phyloP scores from a whole-genome alignment of 179 eudicot genomes.

The Patellifolia procumbens region DNA sequence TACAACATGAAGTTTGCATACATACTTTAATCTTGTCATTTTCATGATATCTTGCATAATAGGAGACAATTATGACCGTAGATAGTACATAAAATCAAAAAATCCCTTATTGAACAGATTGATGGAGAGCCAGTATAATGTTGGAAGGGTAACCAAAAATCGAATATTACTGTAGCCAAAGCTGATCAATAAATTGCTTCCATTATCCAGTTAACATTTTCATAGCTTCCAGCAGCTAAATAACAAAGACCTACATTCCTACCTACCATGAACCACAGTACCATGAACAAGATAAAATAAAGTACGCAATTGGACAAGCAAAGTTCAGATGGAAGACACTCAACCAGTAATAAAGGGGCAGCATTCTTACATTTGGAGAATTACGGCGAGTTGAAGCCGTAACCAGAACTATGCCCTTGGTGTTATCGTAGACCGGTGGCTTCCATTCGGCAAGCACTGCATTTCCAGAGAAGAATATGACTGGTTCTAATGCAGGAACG shows the following conservation, averaged over 20 bases:
- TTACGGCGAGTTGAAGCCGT: slow-evolving; percentile 95
- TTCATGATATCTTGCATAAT: background rate
- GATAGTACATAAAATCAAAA: background rate
- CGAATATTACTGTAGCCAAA: background rate
- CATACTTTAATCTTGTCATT: background rate
- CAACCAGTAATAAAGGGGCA: slow-evolving; percentile 5
- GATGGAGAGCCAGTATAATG: background rate
- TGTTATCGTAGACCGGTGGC: slow-evolving; percentile 94
- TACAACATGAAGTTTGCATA: background rate
- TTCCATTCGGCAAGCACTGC: slow-evolving; percentile 99
- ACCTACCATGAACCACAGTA: background rate
- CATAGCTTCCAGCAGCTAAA: background rate
- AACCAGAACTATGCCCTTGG: slow-evolving; percentile 79
- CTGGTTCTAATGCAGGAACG: background rate
- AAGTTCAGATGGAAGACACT: background rate
- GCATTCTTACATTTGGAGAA: slow-evolving; percentile 80
- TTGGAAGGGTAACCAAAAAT: background rate
- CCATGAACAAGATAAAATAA: background rate
- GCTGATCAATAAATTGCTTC: background rate
- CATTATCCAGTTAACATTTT: background rate
- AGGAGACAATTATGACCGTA: background rate
- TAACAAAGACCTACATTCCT: background rate
- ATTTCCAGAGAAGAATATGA: slow-evolving; percentile 14
- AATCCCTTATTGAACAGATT: background rate
- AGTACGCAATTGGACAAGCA: background rate